phyloP scores from a whole-genome alignment of 768 basidiomycete genomes.

The Lactifluus pinguis region DNA sequence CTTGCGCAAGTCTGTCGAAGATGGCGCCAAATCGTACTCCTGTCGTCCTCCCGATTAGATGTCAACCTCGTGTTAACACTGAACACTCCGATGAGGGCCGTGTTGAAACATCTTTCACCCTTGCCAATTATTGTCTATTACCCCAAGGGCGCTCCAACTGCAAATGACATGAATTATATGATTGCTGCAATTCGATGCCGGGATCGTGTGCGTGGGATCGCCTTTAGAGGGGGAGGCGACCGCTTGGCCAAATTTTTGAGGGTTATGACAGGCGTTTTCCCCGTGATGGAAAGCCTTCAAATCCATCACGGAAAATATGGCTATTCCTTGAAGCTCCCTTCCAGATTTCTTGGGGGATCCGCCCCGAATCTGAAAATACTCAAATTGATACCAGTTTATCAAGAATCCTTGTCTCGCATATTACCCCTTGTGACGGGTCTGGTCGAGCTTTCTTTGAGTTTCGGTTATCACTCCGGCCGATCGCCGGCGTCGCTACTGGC shows the following conservation, averaged over 20 bases:
- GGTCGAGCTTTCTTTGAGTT: not conserved
- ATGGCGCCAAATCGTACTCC: not conserved
- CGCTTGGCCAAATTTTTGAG: not conserved
- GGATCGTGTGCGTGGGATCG: not conserved
- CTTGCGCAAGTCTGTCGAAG: constrained; percentile 1
- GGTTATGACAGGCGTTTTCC: not conserved
- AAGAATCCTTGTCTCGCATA: not conserved
- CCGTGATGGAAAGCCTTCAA: not conserved
- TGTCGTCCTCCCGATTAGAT: not conserved
- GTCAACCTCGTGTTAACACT: not conserved
- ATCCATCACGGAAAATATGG: fast-evolving
- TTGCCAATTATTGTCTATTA: not conserved
- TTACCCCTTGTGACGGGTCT: not conserved
- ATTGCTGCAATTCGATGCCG: not conserved
- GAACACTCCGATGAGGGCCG: not conserved
- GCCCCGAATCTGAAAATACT: not conserved
- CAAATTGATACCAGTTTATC: not conserved
- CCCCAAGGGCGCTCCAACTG: fast-evolving
- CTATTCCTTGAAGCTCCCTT: not conserved
- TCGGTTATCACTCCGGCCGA: not conserved
- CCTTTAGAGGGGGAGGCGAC: not conserved
- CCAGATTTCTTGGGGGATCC: not conserved
- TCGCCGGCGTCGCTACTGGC: not conserved
- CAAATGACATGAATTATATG: not conserved
- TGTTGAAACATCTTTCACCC: not conserved